Conservation (phyloP, 352 stramenopile genomes). For the Albugo candida region DNA sequence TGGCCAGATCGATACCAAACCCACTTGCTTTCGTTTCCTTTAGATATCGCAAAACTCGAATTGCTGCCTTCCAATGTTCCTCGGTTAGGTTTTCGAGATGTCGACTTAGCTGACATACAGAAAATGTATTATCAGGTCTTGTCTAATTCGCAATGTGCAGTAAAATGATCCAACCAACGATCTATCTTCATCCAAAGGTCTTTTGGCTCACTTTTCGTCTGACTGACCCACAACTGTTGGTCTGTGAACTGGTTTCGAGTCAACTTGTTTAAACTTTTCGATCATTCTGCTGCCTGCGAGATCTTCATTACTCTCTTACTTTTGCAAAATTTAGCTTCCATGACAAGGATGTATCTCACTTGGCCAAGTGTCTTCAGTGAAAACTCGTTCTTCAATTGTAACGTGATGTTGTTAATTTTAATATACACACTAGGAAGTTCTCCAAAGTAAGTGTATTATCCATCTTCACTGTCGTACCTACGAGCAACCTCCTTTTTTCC, state of each 20-base stretch:
- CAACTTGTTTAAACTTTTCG: not conserved
- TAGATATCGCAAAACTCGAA: not conserved
- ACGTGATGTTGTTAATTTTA: constrained; percentile 9
- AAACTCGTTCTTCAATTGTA: not conserved
- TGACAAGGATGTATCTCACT: constrained; percentile 9
- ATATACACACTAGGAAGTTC: too few relatives aligned
- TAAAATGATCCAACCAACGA: not conserved
- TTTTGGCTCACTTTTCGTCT: not conserved
- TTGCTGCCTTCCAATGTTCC: not conserved
- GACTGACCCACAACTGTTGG: too few relatives aligned
- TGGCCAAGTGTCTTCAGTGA: constrained; percentile 8
- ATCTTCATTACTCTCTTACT: not conserved
- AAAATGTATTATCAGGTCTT: not conserved
- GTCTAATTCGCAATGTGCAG: not conserved
- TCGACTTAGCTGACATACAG: not conserved
- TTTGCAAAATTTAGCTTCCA: constrained; percentile 11
- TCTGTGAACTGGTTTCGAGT: not conserved
- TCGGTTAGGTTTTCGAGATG: not conserved
- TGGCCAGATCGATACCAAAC: not conserved
- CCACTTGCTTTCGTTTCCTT: not conserved
- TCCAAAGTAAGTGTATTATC: too few relatives aligned
- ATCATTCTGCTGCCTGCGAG: not conserved
- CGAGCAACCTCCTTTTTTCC: too few relatives aligned
- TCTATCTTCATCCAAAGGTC: not conserved
- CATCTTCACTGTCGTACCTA: too few relatives aligned